Conservation (phyloP, 345 rosid species). For the Mallotus nudiflorus region DNA sequence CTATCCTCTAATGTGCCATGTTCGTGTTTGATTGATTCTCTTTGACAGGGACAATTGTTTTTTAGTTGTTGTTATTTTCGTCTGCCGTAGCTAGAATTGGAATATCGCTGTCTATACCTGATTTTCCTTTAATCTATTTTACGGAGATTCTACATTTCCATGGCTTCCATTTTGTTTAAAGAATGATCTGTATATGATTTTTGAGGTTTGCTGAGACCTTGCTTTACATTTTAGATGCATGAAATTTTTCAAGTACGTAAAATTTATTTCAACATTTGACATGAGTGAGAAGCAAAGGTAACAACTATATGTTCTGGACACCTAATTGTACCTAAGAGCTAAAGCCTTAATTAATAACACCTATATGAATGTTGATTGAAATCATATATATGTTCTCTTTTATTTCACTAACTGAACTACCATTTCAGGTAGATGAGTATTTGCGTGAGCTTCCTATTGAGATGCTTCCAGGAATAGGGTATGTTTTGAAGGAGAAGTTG, state of each 20-base stretch:
- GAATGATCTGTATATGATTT: not conserved
- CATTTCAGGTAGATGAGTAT: slow-evolving; percentile 67
- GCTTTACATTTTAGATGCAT: not conserved
- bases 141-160: not conserved
- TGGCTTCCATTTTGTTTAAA: not conserved
- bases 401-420: slow-evolving; percentile 2
- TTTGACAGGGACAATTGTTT: not conserved
- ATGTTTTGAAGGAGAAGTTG: slow-evolving; percentile 77
- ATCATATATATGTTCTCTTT: not conserved
- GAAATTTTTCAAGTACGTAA: not conserved
- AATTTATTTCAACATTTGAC: not conserved
- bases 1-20: no score
- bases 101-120: not conserved
- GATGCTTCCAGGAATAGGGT: slow-evolving; percentile 88
- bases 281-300: not conserved
- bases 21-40: not conserved
- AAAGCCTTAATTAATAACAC: not conserved
- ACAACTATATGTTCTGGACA: not conserved
- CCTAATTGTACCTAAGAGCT: not conserved
- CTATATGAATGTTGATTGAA: not conserved
- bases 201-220: not conserved
- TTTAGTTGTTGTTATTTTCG: not conserved
- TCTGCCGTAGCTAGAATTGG: not conserved
- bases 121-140: not conserved
- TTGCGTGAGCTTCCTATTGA: slow-evolving; percentile 66